Evolutionary conservation across 1,284 basidiomycete species (phyloP), one percentile per base, ranked within the genome.

Genomic region (Afroboletus lepidellus): DNA sequence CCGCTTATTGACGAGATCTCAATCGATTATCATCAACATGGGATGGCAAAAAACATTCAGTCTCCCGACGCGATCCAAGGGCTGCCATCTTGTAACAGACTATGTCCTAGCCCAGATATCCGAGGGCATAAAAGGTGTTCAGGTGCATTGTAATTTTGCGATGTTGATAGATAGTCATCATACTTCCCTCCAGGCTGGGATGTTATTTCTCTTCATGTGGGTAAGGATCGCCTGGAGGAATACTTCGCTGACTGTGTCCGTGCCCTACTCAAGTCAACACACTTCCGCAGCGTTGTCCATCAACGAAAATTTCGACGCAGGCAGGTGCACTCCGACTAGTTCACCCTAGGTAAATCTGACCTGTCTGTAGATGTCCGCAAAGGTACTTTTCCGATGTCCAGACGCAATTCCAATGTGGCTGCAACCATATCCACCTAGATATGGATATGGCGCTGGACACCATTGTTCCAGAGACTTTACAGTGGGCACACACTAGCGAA

Each of bases 31-130:
- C 34, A 36, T 25, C 33, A 33, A 34, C 18, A 94, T 97, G 94
- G 90, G 86, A 51, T 96, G 93, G 91, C 94, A 97, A 69, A 94
- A 87, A 70, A 87, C 86, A 8, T 94, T 97, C 69, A 81, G 80
- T 1, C 74, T 91, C 25, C 66, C 73, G 3, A 77, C 73, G 58
- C 77, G 76, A 41, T 69, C 76, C 27, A 90, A 87, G 64, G 86
- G 87, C 56, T 92, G 91, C 63, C 87, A 97, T 72, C 79, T 97
- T n/a, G 79, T 98, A 39, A 95, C 93, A 8, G 77, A 87, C 42
- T 88, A 93, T 62, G 78, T 98, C 15, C 61, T 87, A 39, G 63
- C 69, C 7, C 83, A 93, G 46, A 87, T 95, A 57, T 73, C 79
- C 53, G 79, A 87, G 41, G 94, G 93, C 0, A 70, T 98, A 44